Conservation (phyloP, 1,284 basidiomycete species). For the Waitea zeae region DNA sequence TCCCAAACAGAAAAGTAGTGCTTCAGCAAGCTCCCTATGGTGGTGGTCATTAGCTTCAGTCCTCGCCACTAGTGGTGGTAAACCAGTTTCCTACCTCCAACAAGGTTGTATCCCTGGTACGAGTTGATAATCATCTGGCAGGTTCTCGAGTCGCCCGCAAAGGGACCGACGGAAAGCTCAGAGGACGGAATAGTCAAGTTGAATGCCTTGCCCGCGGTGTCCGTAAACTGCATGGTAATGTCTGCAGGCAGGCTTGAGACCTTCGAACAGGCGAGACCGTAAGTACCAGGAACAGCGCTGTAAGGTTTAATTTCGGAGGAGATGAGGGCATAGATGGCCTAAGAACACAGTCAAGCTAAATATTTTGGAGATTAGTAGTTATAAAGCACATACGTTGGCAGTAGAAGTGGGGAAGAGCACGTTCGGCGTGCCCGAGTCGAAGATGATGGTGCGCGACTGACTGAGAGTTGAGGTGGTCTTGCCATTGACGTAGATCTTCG, state of each 20-base stretch:
- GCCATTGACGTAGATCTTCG: conserved; percentile 32
- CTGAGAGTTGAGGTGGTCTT: conserved; percentile 25
- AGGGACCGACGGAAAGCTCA: conserved; percentile 38
- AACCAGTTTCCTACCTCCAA: not conserved
- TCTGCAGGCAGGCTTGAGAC: conserved; percentile 26
- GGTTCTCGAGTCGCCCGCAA: conserved; percentile 23
- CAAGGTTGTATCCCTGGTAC: conserved; percentile 4
- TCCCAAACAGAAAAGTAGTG: conserved; percentile 43
- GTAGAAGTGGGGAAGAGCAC: conserved; percentile 28
- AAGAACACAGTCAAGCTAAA: too few relatives aligned
- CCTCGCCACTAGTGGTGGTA: not conserved
- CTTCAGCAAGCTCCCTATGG: conserved; percentile 34
- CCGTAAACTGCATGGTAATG: conserved; percentile 32
- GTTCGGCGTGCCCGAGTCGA: conserved; percentile 40
- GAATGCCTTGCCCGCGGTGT: conserved; percentile 23
- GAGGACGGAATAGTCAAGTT: conserved; percentile 35
- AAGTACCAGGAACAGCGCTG: conserved; percentile 30
- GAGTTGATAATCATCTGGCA: conserved; percentile 42
- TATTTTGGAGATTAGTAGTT: not conserved
- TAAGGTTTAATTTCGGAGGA: conserved; percentile 35
- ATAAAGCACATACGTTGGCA: conserved; percentile 26
- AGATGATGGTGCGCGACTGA: conserved; percentile 25
- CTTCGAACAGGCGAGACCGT: conserved; percentile 30
- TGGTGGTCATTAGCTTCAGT: conserved; percentile 25
- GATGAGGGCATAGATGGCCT: conserved; percentile 38